Base-by-base conservation (phyloP, 2,329 filamentous ascomycete genomes). In the Penicillium aurantiogriseum region DNA sequence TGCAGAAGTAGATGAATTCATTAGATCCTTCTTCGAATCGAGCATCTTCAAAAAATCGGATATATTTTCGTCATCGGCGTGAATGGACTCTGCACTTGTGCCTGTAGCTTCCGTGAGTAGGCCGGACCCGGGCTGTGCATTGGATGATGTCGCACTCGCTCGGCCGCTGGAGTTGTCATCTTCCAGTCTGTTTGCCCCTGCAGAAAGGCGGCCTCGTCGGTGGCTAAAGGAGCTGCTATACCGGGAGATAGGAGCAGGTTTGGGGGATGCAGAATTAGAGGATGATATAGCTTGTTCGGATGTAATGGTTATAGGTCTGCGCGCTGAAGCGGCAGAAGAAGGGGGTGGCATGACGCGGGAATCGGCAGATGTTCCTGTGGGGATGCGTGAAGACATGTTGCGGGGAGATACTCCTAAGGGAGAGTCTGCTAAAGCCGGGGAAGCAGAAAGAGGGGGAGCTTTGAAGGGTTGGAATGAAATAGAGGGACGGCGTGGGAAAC, bases 391-490 rank as follows among this genome's bases (percentile, higher is more conserved):
- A 25, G 79, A 65, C 2, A 77, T 78, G 25, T 76, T 80, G 59
- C 81, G 78, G 31, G 83, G 83, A 8, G 83, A 85, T 7, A 77
- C 76, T n/a, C 79, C 79, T 13, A 77, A 58, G 6, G 76, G 73
- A 40, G 82, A 76, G 40, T 80, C 77, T 5, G 79, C 75, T 31
- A 79, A 76, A n/a, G 82, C 80, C 19, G 92, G 93, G 5, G 92
- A 97, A 4, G 90, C 91, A 2, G 92, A 96, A n/a, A 97, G 80
- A 1, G 93, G 95, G 11, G 93, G 93, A 15, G 92, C 91, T 75
- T 99, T 99, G 80, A 99, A 99, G 0, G 93, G 92, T 66, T 95
- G 91, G 68, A 97, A 96, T 0, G 91, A 95, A 23, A 96, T 85
- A 0, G 91, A 97, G 7, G 90, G 88, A 52, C 91, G 85, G 66